These are phyloP conservation scores for Camellia japonica DNA, from an alignment of 148 eudicot species.

Conservation along the genomic window DNA sequence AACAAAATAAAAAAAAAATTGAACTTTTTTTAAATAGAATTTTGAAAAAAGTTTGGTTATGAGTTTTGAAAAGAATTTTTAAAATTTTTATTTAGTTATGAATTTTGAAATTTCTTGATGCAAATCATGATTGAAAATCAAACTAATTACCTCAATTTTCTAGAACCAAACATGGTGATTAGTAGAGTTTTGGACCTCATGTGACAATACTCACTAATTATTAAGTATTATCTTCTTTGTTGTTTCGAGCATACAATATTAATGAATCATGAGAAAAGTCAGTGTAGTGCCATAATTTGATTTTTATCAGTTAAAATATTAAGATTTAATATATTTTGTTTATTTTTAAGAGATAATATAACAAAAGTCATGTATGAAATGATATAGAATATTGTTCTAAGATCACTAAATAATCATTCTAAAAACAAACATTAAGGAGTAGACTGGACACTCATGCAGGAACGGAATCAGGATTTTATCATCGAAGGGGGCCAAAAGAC, in stretches of 20 bases:
- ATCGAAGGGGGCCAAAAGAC: not conserved
- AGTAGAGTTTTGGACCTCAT: not conserved
- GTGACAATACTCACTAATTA: too few relatives aligned
- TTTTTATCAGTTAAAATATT: too few relatives aligned
- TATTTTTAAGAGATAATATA: too few relatives aligned
- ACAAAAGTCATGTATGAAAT: not conserved
- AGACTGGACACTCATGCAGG: not conserved
- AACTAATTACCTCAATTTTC: too few relatives aligned
- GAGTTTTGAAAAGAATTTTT: not conserved
- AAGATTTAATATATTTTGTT: not conserved
- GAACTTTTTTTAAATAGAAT: too few relatives aligned
- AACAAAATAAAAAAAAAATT: too few relatives aligned
- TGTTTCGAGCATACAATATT: not conserved
- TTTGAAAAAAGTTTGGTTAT: too few relatives aligned
- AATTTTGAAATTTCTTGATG: not conserved
- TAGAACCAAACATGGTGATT: not conserved
- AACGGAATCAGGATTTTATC: not conserved
- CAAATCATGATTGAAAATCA: too few relatives aligned
- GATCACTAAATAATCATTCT: too few relatives aligned
- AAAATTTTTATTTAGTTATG: too few relatives aligned
- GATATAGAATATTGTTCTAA: not conserved
- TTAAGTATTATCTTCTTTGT: not conserved
- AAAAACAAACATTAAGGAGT: not conserved
- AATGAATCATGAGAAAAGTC: not conserved
- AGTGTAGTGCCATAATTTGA: too few relatives aligned